Percentiles rank a stretch among this genome's conserved stretches.
Conservation (phyloP, 495 filamentous ascomycete species). For the Aspergillus funiculosus region DNA sequence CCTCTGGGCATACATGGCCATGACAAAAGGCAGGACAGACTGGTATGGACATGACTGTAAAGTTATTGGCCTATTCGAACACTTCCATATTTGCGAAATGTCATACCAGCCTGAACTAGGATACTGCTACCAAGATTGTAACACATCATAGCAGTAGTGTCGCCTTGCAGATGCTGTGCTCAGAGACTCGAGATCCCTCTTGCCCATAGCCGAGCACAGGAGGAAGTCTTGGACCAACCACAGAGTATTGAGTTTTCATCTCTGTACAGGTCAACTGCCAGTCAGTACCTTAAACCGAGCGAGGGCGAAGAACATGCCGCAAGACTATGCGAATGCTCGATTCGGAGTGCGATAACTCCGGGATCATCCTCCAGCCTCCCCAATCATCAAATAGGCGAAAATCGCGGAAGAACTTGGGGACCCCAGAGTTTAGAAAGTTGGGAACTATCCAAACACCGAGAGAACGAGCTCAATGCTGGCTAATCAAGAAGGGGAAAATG, state of each 20-base stretch:
- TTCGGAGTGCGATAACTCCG: constrained; percentile 16
- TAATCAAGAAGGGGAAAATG: constrained; percentile 1
- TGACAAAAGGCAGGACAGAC: too few relatives aligned
- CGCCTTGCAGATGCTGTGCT: constrained; percentile 5
- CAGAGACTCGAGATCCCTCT: constrained; percentile 2
- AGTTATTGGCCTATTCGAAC: too few relatives aligned
- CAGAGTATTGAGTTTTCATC: background rate
- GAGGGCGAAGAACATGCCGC: background rate
- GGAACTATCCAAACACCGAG: background rate
- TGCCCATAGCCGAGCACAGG: background rate
- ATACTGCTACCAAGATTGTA: constrained; percentile 6
- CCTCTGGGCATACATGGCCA: too few relatives aligned
- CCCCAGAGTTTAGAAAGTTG: constrained; percentile 2
- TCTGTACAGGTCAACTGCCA: background rate
- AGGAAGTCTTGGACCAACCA: background rate
- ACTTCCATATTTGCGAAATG: too few relatives aligned
- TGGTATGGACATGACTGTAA: too few relatives aligned
- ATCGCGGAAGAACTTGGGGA: background rate
- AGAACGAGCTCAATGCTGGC: constrained; percentile 7
- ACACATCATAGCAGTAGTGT: background rate
- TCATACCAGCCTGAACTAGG: background rate
- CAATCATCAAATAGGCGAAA: constrained; percentile 11
- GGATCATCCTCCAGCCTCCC: background rate
- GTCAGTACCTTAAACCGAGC: background rate
- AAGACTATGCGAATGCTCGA: constrained; percentile 2